phyloP scores from a whole-genome alignment of 1,284 basidiomycete genomes.

The Ceratobasidium sp. region DNA sequence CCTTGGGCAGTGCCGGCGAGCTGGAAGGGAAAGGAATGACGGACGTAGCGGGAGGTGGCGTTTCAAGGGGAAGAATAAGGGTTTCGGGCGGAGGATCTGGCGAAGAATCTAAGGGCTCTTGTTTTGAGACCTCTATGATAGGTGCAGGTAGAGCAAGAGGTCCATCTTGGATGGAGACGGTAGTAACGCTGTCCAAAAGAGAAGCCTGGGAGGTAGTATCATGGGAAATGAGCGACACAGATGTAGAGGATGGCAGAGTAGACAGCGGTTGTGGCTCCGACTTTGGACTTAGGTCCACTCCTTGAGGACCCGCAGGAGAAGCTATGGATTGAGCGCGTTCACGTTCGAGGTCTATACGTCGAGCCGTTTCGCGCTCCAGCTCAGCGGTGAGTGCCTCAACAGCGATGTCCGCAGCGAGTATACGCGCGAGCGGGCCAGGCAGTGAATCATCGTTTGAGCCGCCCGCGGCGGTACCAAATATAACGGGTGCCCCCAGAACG shows the following conservation, averaged over 20 bases:
- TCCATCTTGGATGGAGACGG: conserved; percentile 14
- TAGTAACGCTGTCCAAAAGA: conserved; percentile 15
- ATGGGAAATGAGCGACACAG: conserved; percentile 9
- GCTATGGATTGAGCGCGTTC: conserved; percentile 55
- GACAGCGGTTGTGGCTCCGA: conserved; percentile 12
- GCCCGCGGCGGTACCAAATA: conserved; percentile 59
- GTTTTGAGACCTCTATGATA: neutral
- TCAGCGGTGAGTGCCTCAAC: conserved; percentile 74
- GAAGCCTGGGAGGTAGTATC: neutral
- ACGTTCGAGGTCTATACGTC: conserved; percentile 69
- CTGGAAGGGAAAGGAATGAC: conserved; percentile 14
- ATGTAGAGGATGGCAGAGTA: conserved; percentile 16
- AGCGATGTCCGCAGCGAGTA: conserved; percentile 72
- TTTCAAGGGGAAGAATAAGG: neutral
- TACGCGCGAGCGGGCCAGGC: conserved; percentile 63
- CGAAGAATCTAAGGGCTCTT: too few relatives aligned
- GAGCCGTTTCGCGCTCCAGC: conserved; percentile 73
- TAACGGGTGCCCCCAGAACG: conserved; percentile 67
- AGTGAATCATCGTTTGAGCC: conserved; percentile 24
- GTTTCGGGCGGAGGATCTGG: neutral
- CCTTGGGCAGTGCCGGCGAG: conserved; percentile 10
- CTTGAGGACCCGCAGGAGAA: neutral
- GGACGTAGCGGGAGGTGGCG: neutral
- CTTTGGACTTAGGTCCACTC: neutral
- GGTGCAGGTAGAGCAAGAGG: neutral